Evolutionary conservation across 306 rosid species (phyloP).

Genomic region (Acacia confusa): DNA sequence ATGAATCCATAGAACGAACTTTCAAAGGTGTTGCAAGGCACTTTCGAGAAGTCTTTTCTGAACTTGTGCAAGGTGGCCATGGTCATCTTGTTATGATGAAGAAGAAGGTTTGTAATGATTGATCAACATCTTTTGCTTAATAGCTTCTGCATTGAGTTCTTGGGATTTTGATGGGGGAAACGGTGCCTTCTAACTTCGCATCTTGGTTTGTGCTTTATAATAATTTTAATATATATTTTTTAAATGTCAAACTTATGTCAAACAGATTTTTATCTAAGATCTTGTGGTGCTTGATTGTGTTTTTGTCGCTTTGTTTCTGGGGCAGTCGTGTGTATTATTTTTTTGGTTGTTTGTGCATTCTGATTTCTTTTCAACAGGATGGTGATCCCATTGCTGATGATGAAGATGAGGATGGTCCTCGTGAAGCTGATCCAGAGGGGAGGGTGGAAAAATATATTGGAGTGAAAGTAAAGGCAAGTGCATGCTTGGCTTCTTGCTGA

Average conservation of each 20-base stretch:
- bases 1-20: slow-evolving; percentile 94
- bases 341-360: slow-evolving; percentile 24
- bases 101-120: slow-evolving; percentile 67
- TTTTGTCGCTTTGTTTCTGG: slow-evolving; percentile 18
- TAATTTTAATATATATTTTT: slow-evolving; percentile 4
- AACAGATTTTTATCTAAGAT: not conserved
- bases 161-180: slow-evolving; percentile 26
- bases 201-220: not conserved
- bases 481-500: slow-evolving; percentile 29
- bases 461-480: slow-evolving; percentile 93
- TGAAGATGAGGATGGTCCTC: slow-evolving; percentile 78
- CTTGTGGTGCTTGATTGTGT: slow-evolving; percentile 9
- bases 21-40: slow-evolving; percentile 98
- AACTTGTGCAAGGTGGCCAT: slow-evolving; percentile 92
- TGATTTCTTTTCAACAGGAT: slow-evolving; percentile 58
- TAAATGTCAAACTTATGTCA: slow-evolving; percentile 3
- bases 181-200: slow-evolving; percentile 12
- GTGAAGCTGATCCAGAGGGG: slow-evolving; percentile 81
- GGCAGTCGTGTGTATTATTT: slow-evolving; percentile 9
- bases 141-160: slow-evolving; percentile 19
- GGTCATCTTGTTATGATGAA: slow-evolving; percentile 95
- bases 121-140: slow-evolving; percentile 16
- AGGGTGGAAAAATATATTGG: slow-evolving; percentile 97
- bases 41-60: slow-evolving; percentile 95
- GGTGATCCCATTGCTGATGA: slow-evolving; percentile 87